Evolutionary conservation across 306 rosid species (phyloP), one percentile per base, ranked within the genome.

Genomic region (Aeschynomene evenia): DNA sequence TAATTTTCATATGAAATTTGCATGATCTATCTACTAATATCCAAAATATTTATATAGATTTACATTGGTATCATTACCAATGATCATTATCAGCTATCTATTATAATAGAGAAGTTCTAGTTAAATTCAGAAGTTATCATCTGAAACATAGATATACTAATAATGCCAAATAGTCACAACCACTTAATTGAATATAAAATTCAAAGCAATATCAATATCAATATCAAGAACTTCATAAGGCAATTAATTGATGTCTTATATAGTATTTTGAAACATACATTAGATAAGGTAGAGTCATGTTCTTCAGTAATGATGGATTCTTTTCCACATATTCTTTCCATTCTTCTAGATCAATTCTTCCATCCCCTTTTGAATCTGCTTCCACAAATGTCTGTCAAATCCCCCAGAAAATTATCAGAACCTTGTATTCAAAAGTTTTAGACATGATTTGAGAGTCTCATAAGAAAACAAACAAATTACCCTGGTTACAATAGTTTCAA

Each of bases 241-340:
- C 2, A 48, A 55, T 48, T 21, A 22, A 29, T n/a, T 7, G 14
- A 43, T 43, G 48, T 6, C 50, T 7, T 33, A 48, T 33, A 48
- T 39, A 19, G 34, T 34, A 68, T 59, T n/a, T 42, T 39, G 43
- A 55, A 60, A 29, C 65, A 0, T 70, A 71, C 81, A 70, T 55
- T 54, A 77, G 68, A 63, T 77, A 77, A 69, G 81, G 81, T 29
- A 77, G 61, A 16, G 77, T 63, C 81, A 77, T 77, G 61, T 70
- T 77, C 77, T 70, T 77, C 7, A 77, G 51, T 23, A 77, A 22
- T 40, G 76, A 69, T 42, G 81, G 76, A 48, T 77, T 68, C 59
- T 77, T 62, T 70, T 4, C 24, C 43, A 70, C 77, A 62, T 62
- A 77, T 40, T 62, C 68, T 54, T 70, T 23, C 77, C 77, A 77